A percentile compares a stretch with the other conserved stretches of the same genome.
Conservation (phyloP, 805 yeast genomes). For the Ogataea polymorpha region DNA sequence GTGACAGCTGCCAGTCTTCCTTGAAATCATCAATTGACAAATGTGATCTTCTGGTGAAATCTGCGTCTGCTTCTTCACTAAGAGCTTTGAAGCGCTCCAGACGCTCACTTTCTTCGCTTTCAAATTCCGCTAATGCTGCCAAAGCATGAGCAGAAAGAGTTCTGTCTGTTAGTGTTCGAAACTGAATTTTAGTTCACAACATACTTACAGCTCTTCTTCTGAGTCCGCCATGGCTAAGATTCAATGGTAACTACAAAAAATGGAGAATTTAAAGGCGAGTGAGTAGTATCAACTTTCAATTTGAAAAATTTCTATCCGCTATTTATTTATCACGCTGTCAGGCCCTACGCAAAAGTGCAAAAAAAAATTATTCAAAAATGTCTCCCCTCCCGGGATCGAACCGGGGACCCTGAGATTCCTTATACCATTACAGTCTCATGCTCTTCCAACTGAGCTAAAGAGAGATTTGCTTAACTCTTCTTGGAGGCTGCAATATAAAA, state of each 20-base stretch:
- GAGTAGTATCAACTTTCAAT: too few relatives aligned
- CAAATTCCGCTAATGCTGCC: conserved; percentile 63
- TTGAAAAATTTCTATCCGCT: too few relatives aligned
- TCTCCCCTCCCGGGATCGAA: conserved; percentile 30
- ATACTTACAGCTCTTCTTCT: conserved; percentile 25
- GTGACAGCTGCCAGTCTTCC: conserved; percentile 94
- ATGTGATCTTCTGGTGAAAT: conserved; percentile 36
- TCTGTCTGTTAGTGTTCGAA: conserved; percentile 21
- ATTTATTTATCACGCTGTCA: background rate
- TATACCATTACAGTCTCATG: conserved; percentile 24
- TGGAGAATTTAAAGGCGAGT: too few relatives aligned
- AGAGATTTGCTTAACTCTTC: conserved; percentile 6
- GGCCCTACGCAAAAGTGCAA: background rate
- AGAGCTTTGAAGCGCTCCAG: conserved; percentile 54
- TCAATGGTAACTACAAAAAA: background rate
- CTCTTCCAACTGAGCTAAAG: conserved; percentile 28
- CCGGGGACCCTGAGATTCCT: conserved; percentile 28
- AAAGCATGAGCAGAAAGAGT: conserved; percentile 47
- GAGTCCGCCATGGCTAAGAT: conserved; percentile 13
- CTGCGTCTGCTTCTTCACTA: conserved; percentile 54
- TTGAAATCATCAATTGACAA: conserved; percentile 64
- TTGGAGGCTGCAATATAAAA: too few relatives aligned
- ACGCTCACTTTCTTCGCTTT: conserved; percentile 57
- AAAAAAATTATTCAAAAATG: conserved; percentile 1
- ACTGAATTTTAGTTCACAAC: background rate